Evolutionary conservation across 257 asterid species (phyloP).

Genomic region (Handroanthus guayacan): DNA sequence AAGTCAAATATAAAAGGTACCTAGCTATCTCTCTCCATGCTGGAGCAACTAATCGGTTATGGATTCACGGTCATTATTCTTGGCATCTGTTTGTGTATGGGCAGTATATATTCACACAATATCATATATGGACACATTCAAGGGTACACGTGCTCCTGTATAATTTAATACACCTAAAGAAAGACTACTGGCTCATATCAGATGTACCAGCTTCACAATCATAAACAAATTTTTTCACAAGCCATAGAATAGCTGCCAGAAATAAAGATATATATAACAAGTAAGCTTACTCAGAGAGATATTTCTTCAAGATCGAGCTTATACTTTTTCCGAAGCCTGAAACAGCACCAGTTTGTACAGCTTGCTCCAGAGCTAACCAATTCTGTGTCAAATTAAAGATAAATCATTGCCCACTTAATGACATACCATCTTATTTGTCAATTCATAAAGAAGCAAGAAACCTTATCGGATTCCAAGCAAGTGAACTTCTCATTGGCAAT

Average conservation of each 20-base stretch:
- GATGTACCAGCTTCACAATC: background rate
- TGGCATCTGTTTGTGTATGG: background rate
- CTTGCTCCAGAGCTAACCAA: constrained; percentile 54
- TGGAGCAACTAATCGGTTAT: background rate
- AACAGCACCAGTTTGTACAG: constrained; percentile 50
- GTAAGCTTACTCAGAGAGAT: constrained; percentile 56
- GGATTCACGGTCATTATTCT: background rate
- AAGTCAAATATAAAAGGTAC: background rate
- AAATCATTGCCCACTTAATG: background rate
- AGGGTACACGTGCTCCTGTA: background rate
- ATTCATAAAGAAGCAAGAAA: constrained; percentile 32
- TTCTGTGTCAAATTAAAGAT: constrained; percentile 42
- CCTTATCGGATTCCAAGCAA: constrained; percentile 51
- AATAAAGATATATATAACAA: background rate
- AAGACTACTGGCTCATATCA: background rate
- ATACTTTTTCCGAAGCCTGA: constrained; percentile 55
- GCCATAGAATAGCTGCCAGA: constrained; percentile 6
- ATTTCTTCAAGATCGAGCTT: constrained; percentile 52
- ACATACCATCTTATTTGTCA: background rate
- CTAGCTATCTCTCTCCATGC: background rate
- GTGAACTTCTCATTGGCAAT: constrained; percentile 58
- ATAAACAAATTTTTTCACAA: background rate
- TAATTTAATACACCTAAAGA: background rate
- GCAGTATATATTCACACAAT: background rate
- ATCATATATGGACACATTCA: background rate